Evolutionary conservation across 208 protist genomes (phyloP).

Genomic region (Tritrichomonas musculus): DNA sequence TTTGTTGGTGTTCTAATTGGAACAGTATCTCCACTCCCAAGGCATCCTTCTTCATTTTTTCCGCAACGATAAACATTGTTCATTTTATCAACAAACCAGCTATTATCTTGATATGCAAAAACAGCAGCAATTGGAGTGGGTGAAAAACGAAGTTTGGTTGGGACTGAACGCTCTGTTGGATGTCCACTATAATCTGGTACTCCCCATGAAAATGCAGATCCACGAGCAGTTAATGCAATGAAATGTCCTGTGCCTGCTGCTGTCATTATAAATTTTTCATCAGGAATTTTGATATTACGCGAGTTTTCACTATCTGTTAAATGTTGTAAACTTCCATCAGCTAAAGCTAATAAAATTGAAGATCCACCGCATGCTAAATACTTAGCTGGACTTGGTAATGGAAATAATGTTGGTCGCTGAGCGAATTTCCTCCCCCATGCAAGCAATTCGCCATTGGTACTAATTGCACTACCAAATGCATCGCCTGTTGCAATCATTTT

Average conservation of each 20-base stretch:
- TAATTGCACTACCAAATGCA: not conserved
- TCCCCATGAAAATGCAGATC: not conserved
- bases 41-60: not conserved
- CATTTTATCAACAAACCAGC: not conserved
- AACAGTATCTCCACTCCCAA: not conserved
- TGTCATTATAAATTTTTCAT: not conserved
- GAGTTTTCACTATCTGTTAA: too few species aligned
- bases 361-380: not conserved
- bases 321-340: not conserved
- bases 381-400: not conserved
- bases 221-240: not conserved
- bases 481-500: not conserved
- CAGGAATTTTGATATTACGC: not conserved
- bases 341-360: not conserved
- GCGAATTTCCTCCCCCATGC: not conserved
- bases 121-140: not conserved
- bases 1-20: too few species aligned
- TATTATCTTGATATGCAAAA: not conserved
- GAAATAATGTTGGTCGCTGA: not conserved
- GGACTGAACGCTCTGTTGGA: not conserved
- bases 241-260: not conserved
- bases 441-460: not conserved
- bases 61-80: not conserved
- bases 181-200: not conserved
- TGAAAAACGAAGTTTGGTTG: not conserved